A percentile compares a stretch with the other conserved stretches of the same genome.
phyloP scores from a whole-genome alignment of 23 red algal genomes.

The Agarophyton chilense region DNA sequence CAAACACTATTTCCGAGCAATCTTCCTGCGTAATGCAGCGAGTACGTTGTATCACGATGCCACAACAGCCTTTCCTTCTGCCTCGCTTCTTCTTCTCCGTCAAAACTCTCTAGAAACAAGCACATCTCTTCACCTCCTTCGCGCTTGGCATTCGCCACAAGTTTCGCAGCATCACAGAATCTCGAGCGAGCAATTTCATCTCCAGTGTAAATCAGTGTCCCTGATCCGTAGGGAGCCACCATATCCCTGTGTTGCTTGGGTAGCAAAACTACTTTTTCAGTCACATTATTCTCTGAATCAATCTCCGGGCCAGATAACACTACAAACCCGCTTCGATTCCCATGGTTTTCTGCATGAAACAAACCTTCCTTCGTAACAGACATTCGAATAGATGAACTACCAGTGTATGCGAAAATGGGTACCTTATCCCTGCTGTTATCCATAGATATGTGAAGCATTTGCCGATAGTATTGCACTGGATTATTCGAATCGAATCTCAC shows the following conservation, averaged over 20 bases:
- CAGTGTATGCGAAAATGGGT: constrained; percentile 57
- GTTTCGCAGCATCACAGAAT: constrained; percentile 5
- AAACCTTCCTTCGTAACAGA: not conserved
- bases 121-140: constrained; percentile 7
- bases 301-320: constrained; percentile 44
- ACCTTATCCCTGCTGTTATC: constrained; percentile 19
- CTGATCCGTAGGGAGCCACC: constrained; percentile 35
- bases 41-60: not conserved
- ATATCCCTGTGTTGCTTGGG: constrained; percentile 13
- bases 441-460: constrained; percentile 31
- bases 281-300: not conserved
- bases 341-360: constrained; percentile 27
- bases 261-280: constrained; percentile 11
- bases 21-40: constrained; percentile 50
- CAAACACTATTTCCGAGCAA: constrained; percentile 1
- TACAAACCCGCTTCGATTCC: constrained; percentile 52
- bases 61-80: constrained; percentile 6
- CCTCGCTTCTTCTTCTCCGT: constrained; percentile 17
- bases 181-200: constrained; percentile 60
- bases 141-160: not conserved
- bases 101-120: constrained; percentile 27
- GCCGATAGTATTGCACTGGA: not conserved
- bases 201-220: constrained; percentile 52
- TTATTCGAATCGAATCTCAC: constrained; percentile 34
- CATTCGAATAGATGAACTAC: constrained; percentile 25